Evolutionary conservation across 768 basidiomycete genomes (phyloP).

Genomic region (Glaciozyma antarctica): DNA sequence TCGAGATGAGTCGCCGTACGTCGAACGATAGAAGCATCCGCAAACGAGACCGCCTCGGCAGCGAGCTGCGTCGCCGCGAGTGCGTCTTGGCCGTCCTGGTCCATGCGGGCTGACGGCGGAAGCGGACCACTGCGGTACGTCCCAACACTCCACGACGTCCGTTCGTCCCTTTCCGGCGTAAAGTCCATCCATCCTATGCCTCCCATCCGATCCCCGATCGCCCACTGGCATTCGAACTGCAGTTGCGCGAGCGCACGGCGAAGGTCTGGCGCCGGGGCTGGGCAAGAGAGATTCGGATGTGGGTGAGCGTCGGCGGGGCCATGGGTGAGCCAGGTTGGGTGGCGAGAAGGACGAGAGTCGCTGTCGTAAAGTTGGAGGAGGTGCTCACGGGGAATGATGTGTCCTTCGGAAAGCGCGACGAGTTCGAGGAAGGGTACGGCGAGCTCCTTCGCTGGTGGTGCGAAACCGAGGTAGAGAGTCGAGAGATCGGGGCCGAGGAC

Average conservation of each 20-base stretch:
- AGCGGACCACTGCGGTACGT: no score
- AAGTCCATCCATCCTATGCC: slow-evolving; percentile 18
- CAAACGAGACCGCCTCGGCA: no score
- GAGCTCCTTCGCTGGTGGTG: slow-evolving; percentile 45
- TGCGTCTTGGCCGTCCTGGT: no score
- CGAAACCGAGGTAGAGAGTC: slow-evolving; percentile 57
- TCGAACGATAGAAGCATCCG: no score
- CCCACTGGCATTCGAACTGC: slow-evolving; percentile 44
- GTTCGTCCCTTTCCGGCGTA: not conserved
- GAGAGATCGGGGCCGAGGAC: slow-evolving; percentile 46
- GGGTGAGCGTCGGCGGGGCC: slow-evolving; percentile 41
- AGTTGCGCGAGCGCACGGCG: slow-evolving; percentile 56
- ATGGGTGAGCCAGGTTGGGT: slow-evolving; percentile 24
- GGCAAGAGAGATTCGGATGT: slow-evolving; percentile 38
- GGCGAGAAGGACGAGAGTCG: not conserved
- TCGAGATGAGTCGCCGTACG: no score
- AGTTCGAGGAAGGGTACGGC: slow-evolving; percentile 59
- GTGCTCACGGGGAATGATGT: slow-evolving; percentile 36
- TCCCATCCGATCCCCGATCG: not conserved
- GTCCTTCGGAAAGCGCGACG: slow-evolving; percentile 54
- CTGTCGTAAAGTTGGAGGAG: slow-evolving; percentile 42
- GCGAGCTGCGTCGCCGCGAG: no score
- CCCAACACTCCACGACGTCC: slow-evolving; percentile 14
- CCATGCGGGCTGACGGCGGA: no score
- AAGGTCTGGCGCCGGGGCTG: slow-evolving; percentile 49